A percentile compares a stretch with the other conserved stretches of the same genome.
phyloP scores from a whole-genome alignment of 345 rosid genomes.

The Passiflora organensis region DNA sequence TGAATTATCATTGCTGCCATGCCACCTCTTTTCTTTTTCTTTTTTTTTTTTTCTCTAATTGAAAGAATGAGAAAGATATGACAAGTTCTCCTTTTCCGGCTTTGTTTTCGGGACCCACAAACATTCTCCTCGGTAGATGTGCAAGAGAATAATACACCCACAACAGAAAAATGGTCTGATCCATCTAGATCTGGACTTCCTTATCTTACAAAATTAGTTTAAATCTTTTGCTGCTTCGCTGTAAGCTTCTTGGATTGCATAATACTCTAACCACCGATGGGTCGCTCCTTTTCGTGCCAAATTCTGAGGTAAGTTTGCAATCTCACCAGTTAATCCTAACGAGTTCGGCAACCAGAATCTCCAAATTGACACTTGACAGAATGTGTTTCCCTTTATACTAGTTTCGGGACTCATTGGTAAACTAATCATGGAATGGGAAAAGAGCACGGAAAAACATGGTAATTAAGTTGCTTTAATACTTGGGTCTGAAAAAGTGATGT shows the following conservation, averaged over 20 bases:
- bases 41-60: not conserved
- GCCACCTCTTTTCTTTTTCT: too few species aligned
- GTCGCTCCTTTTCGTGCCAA: slow-evolving; percentile 26
- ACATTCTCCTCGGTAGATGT: slow-evolving; percentile 67
- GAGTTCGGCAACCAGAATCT: slow-evolving; percentile 9
- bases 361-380: not conserved
- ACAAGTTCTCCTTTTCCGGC: slow-evolving; percentile 20
- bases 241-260: slow-evolving; percentile 37
- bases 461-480: not conserved
- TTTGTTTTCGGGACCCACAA: slow-evolving; percentile 39
- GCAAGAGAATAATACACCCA: slow-evolving; percentile 46
- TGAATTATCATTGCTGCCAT: slow-evolving; percentile 25
- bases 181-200: slow-evolving; percentile 24
- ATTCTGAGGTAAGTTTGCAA: not conserved
- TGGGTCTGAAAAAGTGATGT: too few species aligned
- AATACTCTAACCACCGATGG: slow-evolving; percentile 12
- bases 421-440: not conserved
- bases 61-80: slow-evolving; percentile 34
- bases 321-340: slow-evolving; percentile 6
- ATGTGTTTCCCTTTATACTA: slow-evolving; percentile 5
- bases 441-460: not conserved
- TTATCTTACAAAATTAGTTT: slow-evolving; percentile 1
- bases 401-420: too few species aligned
- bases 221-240: slow-evolving; percentile 29
- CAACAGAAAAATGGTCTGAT: slow-evolving; percentile 2